phyloP scores from a whole-genome alignment of 345 rosid species.

The Eucalyptus coolabah region DNA sequence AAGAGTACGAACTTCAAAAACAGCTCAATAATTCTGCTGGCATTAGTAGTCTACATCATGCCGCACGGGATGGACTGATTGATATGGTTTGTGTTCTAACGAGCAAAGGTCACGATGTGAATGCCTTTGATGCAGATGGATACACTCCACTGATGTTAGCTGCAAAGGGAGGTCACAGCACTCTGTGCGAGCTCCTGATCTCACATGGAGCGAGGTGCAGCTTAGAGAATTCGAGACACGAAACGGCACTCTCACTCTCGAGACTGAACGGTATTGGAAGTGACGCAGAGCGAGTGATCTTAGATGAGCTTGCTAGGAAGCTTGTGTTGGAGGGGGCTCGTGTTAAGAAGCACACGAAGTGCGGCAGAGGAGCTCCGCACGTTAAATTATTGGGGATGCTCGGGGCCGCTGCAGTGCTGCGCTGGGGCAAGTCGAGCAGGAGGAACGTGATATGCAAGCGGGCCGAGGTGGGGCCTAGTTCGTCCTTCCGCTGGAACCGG shows the following conservation, averaged over 20 bases:
- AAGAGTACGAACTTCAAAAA: slow-evolving; percentile 24
- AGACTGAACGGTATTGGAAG: neutral
- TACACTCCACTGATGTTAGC: slow-evolving; percentile 50
- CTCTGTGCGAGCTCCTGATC: slow-evolving; percentile 26
- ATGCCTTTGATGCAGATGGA: slow-evolving; percentile 37
- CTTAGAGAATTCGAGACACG: slow-evolving; percentile 23
- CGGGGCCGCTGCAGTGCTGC: slow-evolving; percentile 14
- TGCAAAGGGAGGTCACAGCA: slow-evolving; percentile 35
- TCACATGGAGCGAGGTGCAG: slow-evolving; percentile 27
- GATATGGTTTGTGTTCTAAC: slow-evolving; percentile 15
- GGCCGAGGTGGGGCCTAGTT: slow-evolving; percentile 40
- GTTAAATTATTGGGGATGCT: slow-evolving; percentile 28
- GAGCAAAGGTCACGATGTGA: slow-evolving; percentile 21
- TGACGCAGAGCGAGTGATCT: slow-evolving; percentile 15
- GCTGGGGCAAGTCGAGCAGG: slow-evolving; percentile 47
- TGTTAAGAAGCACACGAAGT: slow-evolving; percentile 44
- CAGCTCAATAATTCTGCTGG: slow-evolving; percentile 8
- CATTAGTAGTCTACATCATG: slow-evolving; percentile 35
- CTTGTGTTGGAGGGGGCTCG: slow-evolving; percentile 27
- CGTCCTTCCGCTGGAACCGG: slow-evolving; percentile 36
- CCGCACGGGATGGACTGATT: slow-evolving; percentile 36
- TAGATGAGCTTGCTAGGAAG: slow-evolving; percentile 38
- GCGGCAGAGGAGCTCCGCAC: slow-evolving; percentile 51
- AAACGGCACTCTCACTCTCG: slow-evolving; percentile 33
- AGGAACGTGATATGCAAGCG: slow-evolving; percentile 44